Evolutionary conservation across 2,329 filamentous ascomycete species (phyloP).

Genomic region (Fusarium bactridioides): DNA sequence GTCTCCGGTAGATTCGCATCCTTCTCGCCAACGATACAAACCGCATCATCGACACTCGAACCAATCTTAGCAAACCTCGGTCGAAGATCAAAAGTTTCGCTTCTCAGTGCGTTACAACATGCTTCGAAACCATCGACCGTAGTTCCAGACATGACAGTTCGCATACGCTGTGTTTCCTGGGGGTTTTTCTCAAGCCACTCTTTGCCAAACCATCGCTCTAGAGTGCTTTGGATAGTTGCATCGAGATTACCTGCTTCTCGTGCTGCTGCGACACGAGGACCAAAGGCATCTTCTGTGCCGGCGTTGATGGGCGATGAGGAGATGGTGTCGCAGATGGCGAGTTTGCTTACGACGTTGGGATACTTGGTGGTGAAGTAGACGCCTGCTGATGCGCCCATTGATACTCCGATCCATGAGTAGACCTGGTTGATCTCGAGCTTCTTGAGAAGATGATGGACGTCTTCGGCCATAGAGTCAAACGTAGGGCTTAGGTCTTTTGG

Average conservation of each 20-base stretch:
- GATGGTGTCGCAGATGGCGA: conserved; percentile 53
- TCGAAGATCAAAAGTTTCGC: conserved; percentile 49
- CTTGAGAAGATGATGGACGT: conserved; percentile 47
- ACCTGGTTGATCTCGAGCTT: conserved; percentile 44
- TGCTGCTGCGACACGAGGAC: conserved; percentile 46
- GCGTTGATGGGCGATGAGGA: conserved; percentile 49
- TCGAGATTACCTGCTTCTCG: conserved; percentile 46
- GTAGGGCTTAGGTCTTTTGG: conserved; percentile 49
- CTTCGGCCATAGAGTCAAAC: conserved; percentile 50
- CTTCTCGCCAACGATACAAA: conserved; percentile 52
- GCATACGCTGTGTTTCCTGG: conserved; percentile 48
- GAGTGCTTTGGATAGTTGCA: conserved; percentile 42
- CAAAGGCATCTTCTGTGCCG: conserved; percentile 49
- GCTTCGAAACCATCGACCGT: conserved; percentile 52
- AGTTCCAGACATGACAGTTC: conserved; percentile 47
- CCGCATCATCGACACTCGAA: conserved; percentile 44
- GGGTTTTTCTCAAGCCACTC: conserved; percentile 48
- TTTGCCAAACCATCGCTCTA: conserved; percentile 53
- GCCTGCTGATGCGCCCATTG: conserved; percentile 54
- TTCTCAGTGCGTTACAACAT: conserved; percentile 50
- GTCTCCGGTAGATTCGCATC: conserved; percentile 51
- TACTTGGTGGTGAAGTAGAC: conserved; percentile 50
- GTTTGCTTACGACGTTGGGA: conserved; percentile 48
- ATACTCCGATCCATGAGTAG: conserved; percentile 55
- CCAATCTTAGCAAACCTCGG: conserved; percentile 47